Conservation (phyloP, 129 eudicot species). For the Heracleum sosnowskyi region DNA sequence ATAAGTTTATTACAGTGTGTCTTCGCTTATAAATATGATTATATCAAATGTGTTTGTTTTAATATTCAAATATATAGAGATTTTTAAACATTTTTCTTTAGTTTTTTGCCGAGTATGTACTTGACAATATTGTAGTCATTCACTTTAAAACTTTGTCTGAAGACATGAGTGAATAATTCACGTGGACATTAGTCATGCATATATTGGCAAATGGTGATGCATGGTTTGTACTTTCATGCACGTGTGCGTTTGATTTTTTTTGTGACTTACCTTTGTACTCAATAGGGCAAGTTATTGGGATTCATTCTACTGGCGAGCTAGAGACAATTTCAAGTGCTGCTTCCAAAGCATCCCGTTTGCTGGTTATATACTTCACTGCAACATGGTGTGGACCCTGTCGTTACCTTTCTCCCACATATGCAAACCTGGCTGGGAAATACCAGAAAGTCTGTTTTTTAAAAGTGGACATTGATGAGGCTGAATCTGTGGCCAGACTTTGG, state of each 20-base stretch:
- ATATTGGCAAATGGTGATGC: background rate
- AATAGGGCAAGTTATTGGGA: constrained; percentile 57
- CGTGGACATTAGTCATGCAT: background rate
- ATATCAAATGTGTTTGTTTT: background rate
- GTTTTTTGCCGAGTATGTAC: background rate
- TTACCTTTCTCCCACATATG: constrained; percentile 47
- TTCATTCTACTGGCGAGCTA: constrained; percentile 40
- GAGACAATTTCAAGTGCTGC: constrained; percentile 46
- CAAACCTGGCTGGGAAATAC: constrained; percentile 50
- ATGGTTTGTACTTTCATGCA: background rate
- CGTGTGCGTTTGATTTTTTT: background rate
- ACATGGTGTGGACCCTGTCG: constrained; percentile 93
- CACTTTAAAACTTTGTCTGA: background rate
- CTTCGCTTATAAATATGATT: too few relatives aligned
- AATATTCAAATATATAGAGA: too few relatives aligned
- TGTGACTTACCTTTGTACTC: constrained; percentile 5
- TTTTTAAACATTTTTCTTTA: too few relatives aligned
- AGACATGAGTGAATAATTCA: background rate
- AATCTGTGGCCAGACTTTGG: constrained; percentile 52
- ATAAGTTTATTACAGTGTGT: background rate
- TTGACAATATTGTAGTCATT: background rate
- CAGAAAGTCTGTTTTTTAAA: constrained; percentile 51
- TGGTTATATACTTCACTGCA: constrained; percentile 75
- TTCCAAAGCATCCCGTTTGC: constrained; percentile 40
- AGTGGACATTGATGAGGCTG: constrained; percentile 61